These are phyloP conservation scores for Ilyonectria sp. DNA, from an alignment of 2,329 filamentous ascomycete species.

Conservation along the genomic window DNA sequence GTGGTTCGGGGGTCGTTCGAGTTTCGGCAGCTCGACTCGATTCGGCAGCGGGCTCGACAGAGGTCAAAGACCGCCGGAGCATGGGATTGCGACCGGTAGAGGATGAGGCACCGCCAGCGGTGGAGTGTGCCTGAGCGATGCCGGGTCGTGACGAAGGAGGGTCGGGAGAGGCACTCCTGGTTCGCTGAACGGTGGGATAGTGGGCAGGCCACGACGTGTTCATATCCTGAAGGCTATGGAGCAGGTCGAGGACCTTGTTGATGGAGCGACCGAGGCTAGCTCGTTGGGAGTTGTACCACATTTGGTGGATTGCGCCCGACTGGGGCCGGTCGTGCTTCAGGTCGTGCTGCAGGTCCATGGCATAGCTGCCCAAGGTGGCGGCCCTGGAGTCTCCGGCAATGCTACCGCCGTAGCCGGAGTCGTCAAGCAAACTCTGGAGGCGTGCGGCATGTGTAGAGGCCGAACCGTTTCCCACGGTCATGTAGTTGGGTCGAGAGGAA, in stretches of 20 bases:
- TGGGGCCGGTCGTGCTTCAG: constrained; percentile 65
- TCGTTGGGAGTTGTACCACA: constrained; percentile 95
- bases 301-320: constrained; percentile 89
- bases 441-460: constrained; percentile 86
- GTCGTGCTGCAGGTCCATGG: constrained; percentile 61
- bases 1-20: constrained; percentile 77
- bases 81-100: constrained; percentile 62
- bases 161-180: constrained; percentile 61
- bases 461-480: constrained; percentile 89
- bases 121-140: constrained; percentile 75
- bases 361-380: constrained; percentile 59
- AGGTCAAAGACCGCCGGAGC: constrained; percentile 81
- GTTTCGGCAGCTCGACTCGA: constrained; percentile 80
- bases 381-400: constrained; percentile 73
- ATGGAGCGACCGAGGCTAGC: constrained; percentile 90
- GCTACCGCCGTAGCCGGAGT: constrained; percentile 94
- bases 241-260: constrained; percentile 85
- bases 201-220: constrained; percentile 95
- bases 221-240: constrained; percentile 88
- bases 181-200: constrained; percentile 87
- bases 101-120: constrained; percentile 63
- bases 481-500: constrained; percentile 74
- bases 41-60: constrained; percentile 74
- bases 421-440: constrained; percentile 87
- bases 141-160: constrained; percentile 72